phyloP scores from a whole-genome alignment of 495 filamentous ascomycete genomes.

The Penicillium arizonense region DNA sequence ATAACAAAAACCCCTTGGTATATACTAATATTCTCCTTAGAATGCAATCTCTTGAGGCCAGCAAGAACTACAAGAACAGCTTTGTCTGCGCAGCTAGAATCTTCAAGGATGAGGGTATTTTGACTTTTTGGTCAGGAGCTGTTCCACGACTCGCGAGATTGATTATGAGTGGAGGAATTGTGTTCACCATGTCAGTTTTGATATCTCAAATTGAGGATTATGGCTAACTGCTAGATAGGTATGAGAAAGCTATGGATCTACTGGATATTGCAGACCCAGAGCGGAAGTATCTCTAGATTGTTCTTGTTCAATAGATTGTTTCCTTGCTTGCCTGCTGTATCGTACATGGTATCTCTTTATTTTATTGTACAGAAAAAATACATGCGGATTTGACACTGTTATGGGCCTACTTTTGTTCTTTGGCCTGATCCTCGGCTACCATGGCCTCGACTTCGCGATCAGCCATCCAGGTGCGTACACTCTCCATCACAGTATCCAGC shows the following conservation, averaged over 20 bases:
- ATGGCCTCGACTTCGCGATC: constrained; percentile 74
- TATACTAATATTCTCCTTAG: constrained; percentile 37
- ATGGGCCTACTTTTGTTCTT: constrained; percentile 13
- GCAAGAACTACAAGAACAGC: constrained; percentile 80
- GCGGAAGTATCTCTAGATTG: constrained; percentile 69
- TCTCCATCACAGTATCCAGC: constrained; percentile 76
- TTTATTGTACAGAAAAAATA: constrained; percentile 14
- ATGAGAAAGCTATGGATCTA: constrained; percentile 94
- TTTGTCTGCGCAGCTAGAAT: constrained; percentile 81
- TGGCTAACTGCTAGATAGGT: constrained; percentile 47
- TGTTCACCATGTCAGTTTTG: constrained; percentile 81
- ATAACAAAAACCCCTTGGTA: not conserved
- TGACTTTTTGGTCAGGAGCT: constrained; percentile 94
- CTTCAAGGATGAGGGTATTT: constrained; percentile 81
- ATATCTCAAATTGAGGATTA: not conserved
- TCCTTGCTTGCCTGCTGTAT: constrained; percentile 9
- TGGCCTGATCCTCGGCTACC: constrained; percentile 46
- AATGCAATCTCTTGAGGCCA: constrained; percentile 96
- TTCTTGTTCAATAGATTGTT: constrained; percentile 5
- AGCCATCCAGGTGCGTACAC: constrained; percentile 74
- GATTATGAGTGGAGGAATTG: constrained; percentile 90
- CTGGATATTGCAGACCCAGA: constrained; percentile 82
- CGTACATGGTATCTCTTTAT: constrained; percentile 20
- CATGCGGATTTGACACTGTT: not conserved
- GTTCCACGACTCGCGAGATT: constrained; percentile 79